Base-by-base conservation (phyloP, 2,329 filamentous ascomycete genomes). In the Xylariales sp. region DNA sequence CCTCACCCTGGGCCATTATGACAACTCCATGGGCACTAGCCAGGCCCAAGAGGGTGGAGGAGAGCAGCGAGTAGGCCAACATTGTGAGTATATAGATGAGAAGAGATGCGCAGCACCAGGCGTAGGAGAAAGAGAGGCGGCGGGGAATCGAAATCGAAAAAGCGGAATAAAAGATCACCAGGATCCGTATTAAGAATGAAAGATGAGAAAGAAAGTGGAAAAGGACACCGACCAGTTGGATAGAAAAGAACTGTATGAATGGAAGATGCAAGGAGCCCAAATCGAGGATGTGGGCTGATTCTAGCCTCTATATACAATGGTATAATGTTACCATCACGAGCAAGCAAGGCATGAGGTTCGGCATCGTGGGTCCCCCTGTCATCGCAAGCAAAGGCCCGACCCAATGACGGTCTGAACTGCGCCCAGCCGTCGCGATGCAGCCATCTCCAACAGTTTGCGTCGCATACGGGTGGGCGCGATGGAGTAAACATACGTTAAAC, bases 1-100 rank as follows among this genome's bases (percentile, higher is more conserved):
- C 25, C n/a, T 61, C 46, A 34, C 72, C 71, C 41, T 72, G 65
- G 11, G 66, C 72, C 20, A 51, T 57, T 30, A 73, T 53, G 42
- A 76, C 67, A 21, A 71, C 68, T 19, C 62, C 65, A 46, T 76
- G 72, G 19, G 59, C 66, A 17, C 56, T 55, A 37, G 53, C 56
- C 13, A 69, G 40, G 17, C 60, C 52, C 44, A 62, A 29, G 41
- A 67, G 43, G 47, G 57, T 55, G 41, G 56, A 50, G 42, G 61
- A 43, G 25, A 57, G 59, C 38, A 63, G 47, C 34, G 58, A 43
- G 40, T 48, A 55, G 25, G 54, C 53, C 42, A 56, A 53, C 32
- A 58, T 62, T 49, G 53, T 50, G 62, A 67, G 67, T 19, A 51
- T 65, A 54, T 42, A 24, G 42, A 44, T 45, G 36, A 46, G 37